Base-by-base conservation (phyloP, 257 asterid species). In the Solanum piurae region DNA sequence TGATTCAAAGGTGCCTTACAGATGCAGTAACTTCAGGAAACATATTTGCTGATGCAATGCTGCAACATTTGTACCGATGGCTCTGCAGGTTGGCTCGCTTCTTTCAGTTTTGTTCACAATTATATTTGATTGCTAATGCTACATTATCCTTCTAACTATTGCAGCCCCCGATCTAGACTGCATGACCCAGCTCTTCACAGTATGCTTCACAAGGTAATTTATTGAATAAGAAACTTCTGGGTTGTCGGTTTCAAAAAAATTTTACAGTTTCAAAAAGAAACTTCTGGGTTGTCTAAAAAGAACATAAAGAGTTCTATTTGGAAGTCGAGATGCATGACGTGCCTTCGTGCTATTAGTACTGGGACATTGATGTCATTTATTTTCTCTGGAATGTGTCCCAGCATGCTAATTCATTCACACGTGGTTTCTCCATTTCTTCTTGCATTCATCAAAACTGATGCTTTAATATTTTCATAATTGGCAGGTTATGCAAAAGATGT, bases 121-220 rank as follows among this genome's bases (percentile, higher is more conserved):
- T 33, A 72, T 86, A 46, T 86, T 62, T 49, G 88, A 42, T 89
- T 79, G 38, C 44, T 42, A 34, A 38, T 72, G 69, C 25, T 34
- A 76, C 82, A 86, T 66, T 88, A 52, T 87, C 87, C 71, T 7
- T 88, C 80, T 89, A n/a, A 46, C 44, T 90, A 37, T 85, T 93
- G 92, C 96, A 97, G 99, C 91, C 99, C 99, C 64, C 91, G 91
- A 38, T 97, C 99, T 75, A 96, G 92, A 91, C 98, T 97, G 83
- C 99, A 97, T 90, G 99, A 97, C 89, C 98, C 99, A 52, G 98
- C 98, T 90, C 96, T 97, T 83, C 98, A 97, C 89, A 94, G 94
- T 86, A 95, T 96, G 99, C 99, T 97, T 86, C 98, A 97, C 88
- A 97, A 97, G 99, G 99, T 97, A 92, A 88, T 86, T 44, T 72